These are phyloP conservation scores for Leishmania braziliensis DNA, from an alignment of 208 protist species.

Conservation along the genomic window DNA sequence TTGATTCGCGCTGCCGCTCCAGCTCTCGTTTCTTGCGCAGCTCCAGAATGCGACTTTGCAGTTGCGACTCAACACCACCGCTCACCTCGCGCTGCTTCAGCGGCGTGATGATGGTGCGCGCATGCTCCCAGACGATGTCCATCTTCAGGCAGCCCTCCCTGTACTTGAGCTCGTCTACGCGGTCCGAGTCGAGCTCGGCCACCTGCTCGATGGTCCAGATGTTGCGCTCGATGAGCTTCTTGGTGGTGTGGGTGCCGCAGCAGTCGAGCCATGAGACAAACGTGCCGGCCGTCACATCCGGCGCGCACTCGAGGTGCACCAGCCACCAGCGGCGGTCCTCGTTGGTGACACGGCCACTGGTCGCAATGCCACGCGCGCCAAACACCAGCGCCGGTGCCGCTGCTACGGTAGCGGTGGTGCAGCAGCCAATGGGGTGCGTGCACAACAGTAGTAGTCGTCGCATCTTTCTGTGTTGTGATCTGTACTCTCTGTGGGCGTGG, in stretches of 20 bases:
- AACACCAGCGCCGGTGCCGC: background rate
- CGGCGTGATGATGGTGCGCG: slow-evolving; percentile 80
- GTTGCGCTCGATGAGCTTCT: slow-evolving; percentile 91
- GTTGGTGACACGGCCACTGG: slow-evolving; percentile 80
- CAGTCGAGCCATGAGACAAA: slow-evolving; percentile 88
- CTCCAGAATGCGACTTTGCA: slow-evolving; percentile 83
- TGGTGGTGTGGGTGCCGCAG: slow-evolving; percentile 90
- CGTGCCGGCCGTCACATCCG: slow-evolving; percentile 82
- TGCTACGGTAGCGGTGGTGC: background rate
- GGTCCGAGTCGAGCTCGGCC: slow-evolving; percentile 77
- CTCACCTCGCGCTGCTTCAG: slow-evolving; percentile 66
- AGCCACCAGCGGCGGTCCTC: slow-evolving; percentile 91
- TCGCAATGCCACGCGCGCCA: slow-evolving; percentile 34
- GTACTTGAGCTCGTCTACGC: slow-evolving; percentile 89
- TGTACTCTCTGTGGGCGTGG: background rate
- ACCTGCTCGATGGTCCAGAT: slow-evolving; percentile 92
- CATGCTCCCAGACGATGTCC: slow-evolving; percentile 90
- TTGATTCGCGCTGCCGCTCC: slow-evolving; percentile 72
- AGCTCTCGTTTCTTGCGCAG: slow-evolving; percentile 87
- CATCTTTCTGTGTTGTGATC: background rate
- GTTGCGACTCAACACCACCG: slow-evolving; percentile 77
- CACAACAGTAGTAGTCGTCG: slow-evolving; percentile 2
- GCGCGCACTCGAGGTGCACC: slow-evolving; percentile 85
- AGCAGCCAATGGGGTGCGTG: too few relatives aligned
- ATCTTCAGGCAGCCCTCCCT: slow-evolving; percentile 89